Percentiles rank a stretch among this genome's conserved stretches.
Conservation (phyloP, 371 early-diverging fungal species). For the Apophysomyces variabilis region DNA sequence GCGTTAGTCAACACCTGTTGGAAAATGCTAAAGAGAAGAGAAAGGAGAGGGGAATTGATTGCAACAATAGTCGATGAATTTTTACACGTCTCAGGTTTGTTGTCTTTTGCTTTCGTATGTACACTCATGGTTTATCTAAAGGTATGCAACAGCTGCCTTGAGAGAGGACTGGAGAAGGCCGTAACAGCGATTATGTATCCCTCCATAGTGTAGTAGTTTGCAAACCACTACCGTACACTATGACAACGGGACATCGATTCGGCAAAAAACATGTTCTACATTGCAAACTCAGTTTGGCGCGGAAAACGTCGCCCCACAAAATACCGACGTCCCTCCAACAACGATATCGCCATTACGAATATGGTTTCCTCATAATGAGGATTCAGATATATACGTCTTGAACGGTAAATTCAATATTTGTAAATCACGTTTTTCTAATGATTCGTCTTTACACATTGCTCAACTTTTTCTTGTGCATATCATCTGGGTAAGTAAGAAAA, state of each 20-base stretch:
- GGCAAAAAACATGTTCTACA: slow-evolving; percentile 16
- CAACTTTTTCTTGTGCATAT: no score
- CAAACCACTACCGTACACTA: slow-evolving; percentile 12
- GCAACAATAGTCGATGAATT: slow-evolving; percentile 9
- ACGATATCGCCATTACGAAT: no score
- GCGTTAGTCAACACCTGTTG: not conserved
- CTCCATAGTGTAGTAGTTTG: slow-evolving; percentile 16
- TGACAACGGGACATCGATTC: slow-evolving; percentile 23
- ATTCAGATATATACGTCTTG: no score
- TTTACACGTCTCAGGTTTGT: not conserved
- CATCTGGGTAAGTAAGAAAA: no score
- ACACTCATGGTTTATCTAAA: not conserved
- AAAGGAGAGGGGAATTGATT: not conserved
- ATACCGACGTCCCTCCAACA: no score
- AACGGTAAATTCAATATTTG: no score
- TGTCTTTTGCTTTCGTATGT: not conserved
- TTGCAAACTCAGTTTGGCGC: not conserved
- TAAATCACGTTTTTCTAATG: no score
- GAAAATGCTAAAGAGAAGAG: not conserved
- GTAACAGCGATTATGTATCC: not conserved
- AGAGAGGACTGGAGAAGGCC: not conserved
- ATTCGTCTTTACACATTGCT: no score
- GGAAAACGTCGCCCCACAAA: no score
- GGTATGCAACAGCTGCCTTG: slow-evolving; percentile 12
- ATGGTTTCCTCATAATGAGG: no score